phyloP scores from a whole-genome alignment of 257 asterid genomes.

The Gentiana dahurica region DNA sequence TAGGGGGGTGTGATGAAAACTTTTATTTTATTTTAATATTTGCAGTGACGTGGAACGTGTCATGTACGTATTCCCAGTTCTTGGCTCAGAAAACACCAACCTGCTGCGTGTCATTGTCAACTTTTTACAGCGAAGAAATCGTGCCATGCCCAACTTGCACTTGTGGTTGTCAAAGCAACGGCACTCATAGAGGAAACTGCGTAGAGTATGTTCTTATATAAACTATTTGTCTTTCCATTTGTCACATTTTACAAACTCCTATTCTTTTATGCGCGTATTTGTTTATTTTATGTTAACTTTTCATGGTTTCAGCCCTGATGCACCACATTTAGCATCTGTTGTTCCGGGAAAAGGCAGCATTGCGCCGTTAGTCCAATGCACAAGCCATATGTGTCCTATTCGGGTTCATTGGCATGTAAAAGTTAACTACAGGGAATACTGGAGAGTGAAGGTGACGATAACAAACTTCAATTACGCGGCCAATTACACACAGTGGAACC shows the following conservation, averaged over 20 bases:
- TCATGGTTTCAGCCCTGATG: slow-evolving; percentile 38
- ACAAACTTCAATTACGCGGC: slow-evolving; percentile 72
- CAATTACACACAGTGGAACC: slow-evolving; percentile 76
- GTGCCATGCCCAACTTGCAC: slow-evolving; percentile 95
- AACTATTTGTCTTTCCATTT: neutral
- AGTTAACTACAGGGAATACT: slow-evolving; percentile 68
- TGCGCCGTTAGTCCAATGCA: slow-evolving; percentile 75
- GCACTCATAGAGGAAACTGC: slow-evolving; percentile 61
- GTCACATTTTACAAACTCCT: neutral
- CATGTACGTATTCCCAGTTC: slow-evolving; percentile 85
- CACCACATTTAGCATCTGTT: slow-evolving; percentile 68
- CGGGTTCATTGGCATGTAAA: slow-evolving; percentile 91
- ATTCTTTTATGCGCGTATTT: neutral
- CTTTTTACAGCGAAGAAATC: slow-evolving; percentile 75
- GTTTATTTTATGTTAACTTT: neutral
- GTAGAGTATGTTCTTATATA: slow-evolving; percentile 40
- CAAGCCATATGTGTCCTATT: slow-evolving; percentile 84
- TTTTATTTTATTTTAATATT: neutral
- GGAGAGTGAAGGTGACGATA: slow-evolving; percentile 78
- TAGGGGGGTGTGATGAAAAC: neutral
- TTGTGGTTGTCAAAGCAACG: slow-evolving; percentile 73
- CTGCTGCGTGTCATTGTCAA: slow-evolving; percentile 82
- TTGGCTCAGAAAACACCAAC: slow-evolving; percentile 79
- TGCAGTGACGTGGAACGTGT: slow-evolving; percentile 44
- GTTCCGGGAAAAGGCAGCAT: slow-evolving; percentile 47